Evolutionary conservation across 768 basidiomycete species (phyloP).

Genomic region (Pleurotus platypus): DNA sequence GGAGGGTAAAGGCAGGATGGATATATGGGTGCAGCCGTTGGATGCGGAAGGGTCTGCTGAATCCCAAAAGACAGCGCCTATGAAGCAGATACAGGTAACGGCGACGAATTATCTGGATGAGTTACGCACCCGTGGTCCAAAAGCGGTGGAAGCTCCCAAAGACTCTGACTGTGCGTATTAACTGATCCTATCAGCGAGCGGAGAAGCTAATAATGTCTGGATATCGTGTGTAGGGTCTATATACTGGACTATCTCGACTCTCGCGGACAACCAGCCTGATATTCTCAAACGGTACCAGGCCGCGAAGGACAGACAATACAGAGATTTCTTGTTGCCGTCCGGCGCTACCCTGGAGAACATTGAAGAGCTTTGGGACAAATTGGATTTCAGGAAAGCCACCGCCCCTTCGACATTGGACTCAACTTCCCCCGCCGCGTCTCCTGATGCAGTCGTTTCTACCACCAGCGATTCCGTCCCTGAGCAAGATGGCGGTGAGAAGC

Average conservation of each 20-base stretch:
- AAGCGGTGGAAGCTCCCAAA: constrained; percentile 25
- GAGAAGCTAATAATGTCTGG: background rate
- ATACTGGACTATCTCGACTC: constrained; percentile 51
- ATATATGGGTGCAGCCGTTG: constrained; percentile 64
- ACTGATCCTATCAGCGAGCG: background rate
- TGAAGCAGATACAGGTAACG: constrained; percentile 57
- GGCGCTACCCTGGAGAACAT: constrained; percentile 41
- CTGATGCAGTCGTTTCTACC: background rate
- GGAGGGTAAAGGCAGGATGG: constrained; percentile 37
- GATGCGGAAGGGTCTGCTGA: constrained; percentile 35
- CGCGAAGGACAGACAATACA: constrained; percentile 40
- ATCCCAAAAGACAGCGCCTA: constrained; percentile 33
- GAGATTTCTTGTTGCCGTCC: constrained; percentile 44
- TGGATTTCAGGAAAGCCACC: constrained; percentile 34
- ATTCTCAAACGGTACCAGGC: constrained; percentile 32
- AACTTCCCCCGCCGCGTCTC: background rate
- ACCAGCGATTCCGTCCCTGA: background rate
- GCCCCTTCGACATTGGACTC: background rate
- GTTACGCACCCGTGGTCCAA: constrained; percentile 29
- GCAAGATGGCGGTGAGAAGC: constrained; percentile 21
- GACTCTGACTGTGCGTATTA: constrained; percentile 24
- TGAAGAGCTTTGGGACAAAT: constrained; percentile 38
- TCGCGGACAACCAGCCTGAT: constrained; percentile 24
- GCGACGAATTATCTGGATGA: constrained; percentile 41
- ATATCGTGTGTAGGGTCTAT: constrained; percentile 47